Conservation (phyloP, 164 flowering plant species). For the Houttuynia cordata region DNA sequence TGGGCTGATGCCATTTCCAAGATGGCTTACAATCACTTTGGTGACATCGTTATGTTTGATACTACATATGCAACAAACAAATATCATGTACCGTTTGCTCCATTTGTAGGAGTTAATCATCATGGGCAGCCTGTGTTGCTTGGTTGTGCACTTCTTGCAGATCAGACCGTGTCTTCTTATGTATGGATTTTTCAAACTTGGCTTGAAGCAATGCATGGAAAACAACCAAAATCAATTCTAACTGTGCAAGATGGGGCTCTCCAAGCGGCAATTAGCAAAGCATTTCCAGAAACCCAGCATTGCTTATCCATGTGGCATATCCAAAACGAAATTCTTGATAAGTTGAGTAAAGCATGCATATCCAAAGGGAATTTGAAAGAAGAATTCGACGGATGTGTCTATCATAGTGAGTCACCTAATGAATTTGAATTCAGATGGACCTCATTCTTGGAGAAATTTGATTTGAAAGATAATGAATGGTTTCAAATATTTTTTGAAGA, state of each 20-base stretch:
- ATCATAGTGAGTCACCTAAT: constrained; percentile 6
- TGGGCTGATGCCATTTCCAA: constrained; percentile 9
- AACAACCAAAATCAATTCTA: constrained; percentile 5
- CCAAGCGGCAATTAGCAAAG: constrained; percentile 8
- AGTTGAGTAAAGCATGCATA: constrained; percentile 5
- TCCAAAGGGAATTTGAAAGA: constrained; percentile 4
- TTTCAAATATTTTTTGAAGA: constrained; percentile 3
- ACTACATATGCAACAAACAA: constrained; percentile 3
- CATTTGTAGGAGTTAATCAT: constrained; percentile 9
- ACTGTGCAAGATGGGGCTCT: constrained; percentile 8
- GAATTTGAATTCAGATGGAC: constrained; percentile 11
- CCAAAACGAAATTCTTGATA: constrained; percentile 1
- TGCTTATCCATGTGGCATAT: constrained; percentile 6
- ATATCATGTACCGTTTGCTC: constrained; percentile 6
- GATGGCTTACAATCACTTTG: constrained; percentile 8
- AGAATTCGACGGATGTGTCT: constrained; percentile 8
- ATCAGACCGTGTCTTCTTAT: constrained; percentile 4
- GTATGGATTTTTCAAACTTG: constrained; percentile 10
- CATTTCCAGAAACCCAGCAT: constrained; percentile 10
- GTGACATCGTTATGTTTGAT: constrained; percentile 8
- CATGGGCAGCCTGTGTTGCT: constrained; percentile 10
- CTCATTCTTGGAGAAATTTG: background rate
- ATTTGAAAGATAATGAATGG: constrained; percentile 10
- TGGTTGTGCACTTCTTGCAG: constrained; percentile 10
- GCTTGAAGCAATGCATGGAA: constrained; percentile 10